Percentiles rank a stretch among this genome's conserved stretches.
These are phyloP conservation scores for Fusarium sp. DNA, from an alignment of 2,329 filamentous ascomycete genomes.

Conservation along the genomic window DNA sequence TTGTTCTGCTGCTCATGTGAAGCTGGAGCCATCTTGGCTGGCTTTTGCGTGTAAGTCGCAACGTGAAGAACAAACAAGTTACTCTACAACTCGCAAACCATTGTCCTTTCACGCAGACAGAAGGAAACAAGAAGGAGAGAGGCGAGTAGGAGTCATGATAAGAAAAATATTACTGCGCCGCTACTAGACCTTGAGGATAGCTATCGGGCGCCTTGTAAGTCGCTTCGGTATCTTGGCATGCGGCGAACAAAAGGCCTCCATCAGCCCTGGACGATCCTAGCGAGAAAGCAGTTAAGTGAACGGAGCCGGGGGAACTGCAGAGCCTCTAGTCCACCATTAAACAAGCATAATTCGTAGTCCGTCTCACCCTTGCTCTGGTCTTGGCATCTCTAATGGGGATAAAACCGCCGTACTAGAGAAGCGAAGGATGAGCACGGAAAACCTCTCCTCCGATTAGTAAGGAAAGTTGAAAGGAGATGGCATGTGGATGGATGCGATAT, in stretches of 20 bases:
- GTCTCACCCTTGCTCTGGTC: constrained; percentile 6
- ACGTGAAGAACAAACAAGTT: not conserved
- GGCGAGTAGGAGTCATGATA: constrained; percentile 1
- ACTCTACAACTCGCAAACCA: constrained; percentile 7
- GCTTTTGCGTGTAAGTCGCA: constrained; percentile 10
- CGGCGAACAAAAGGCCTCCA: constrained; percentile 1
- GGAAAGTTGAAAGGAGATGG: too few species aligned
- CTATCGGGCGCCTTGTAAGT: not conserved
- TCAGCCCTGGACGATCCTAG: constrained; percentile 29
- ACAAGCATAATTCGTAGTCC: constrained; percentile 41
- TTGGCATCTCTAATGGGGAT: constrained; percentile 35
- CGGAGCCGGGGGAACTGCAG: constrained; percentile 22
- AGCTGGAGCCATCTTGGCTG: constrained; percentile 31
- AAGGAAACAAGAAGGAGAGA: not conserved
- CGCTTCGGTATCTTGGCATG: constrained; percentile 1
- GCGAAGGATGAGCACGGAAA: constrained; percentile 18
- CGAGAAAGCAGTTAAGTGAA: constrained; percentile 17
- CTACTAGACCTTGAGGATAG: not conserved
- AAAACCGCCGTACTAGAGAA: constrained; percentile 21
- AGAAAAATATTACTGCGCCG: not conserved
- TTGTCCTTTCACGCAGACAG: not conserved
- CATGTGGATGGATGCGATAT: too few species aligned
- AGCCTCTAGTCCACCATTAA: constrained; percentile 23
- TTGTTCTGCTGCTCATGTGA: constrained; percentile 14
- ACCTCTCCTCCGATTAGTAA: too few species aligned